Percentiles rank a stretch among this genome's conserved stretches.
Evolutionary conservation across 257 asterid genomes (phyloP).

Genomic region (Marsdenia floribunda): DNA sequence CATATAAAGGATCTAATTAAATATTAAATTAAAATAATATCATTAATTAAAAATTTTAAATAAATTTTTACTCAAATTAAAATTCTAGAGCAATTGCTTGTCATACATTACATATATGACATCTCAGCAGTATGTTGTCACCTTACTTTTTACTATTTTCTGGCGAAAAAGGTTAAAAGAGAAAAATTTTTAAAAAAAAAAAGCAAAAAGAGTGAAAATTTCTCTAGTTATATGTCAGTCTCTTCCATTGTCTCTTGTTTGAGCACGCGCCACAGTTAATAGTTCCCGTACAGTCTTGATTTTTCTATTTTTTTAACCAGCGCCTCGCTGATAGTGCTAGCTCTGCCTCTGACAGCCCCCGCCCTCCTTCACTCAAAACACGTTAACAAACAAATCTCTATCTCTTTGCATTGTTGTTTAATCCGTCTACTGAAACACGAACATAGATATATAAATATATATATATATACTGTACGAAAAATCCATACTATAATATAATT

Average conservation of each 20-base stretch:
- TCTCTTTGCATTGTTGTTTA: constrained; percentile 1
- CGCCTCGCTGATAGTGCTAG: neutral
- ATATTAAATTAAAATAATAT: neutral
- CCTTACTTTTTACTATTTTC: too few relatives aligned
- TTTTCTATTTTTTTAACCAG: neutral
- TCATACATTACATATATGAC: too few relatives aligned
- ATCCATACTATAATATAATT: neutral
- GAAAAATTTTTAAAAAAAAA: too few relatives aligned
- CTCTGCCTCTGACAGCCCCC: neutral
- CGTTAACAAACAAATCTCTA: constrained; percentile 7
- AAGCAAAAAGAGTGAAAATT: neutral
- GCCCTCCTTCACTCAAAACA: neutral
- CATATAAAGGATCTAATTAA: too few relatives aligned
- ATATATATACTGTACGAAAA: constrained; percentile 9
- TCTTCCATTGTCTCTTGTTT: neutral
- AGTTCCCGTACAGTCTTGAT: neutral
- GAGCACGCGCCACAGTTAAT: constrained; percentile 22
- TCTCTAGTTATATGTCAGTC: neutral
- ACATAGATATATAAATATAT: constrained; percentile 1
- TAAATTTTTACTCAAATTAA: too few relatives aligned
- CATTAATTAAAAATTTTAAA: too few relatives aligned
- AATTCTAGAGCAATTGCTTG: too few relatives aligned
- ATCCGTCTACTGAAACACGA: constrained; percentile 14
- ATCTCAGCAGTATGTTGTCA: too few relatives aligned
- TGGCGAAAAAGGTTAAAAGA: too few relatives aligned